Conservation (phyloP, 345 rosid genomes). For the Tarenaya hassleriana region DNA sequence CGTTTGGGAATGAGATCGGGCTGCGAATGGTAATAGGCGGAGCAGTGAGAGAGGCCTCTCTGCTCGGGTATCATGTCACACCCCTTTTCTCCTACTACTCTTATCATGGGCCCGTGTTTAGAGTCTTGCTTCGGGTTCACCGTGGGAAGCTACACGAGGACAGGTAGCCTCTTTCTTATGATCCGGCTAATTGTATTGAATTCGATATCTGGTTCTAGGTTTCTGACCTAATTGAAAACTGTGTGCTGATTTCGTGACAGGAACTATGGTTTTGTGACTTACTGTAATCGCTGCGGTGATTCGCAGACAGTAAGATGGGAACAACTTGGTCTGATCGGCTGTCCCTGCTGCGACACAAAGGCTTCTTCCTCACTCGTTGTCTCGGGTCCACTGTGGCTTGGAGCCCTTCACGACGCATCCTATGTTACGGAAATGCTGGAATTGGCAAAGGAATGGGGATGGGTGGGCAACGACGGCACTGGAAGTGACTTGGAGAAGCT, state of each 20-base stretch:
- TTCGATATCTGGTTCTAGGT: slow-evolving; percentile 13
- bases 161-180: slow-evolving; percentile 35
- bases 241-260: slow-evolving; percentile 28
- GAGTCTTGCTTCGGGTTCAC: slow-evolving; percentile 58
- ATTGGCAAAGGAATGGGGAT: slow-evolving; percentile 67
- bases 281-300: slow-evolving; percentile 65
- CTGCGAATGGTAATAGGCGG: slow-evolving; percentile 85
- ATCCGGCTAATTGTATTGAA: neutral
- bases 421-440: slow-evolving; percentile 56
- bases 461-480: slow-evolving; percentile 47
- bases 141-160: slow-evolving; percentile 53
- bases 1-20: slow-evolving; percentile 90
- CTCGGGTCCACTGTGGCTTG: slow-evolving; percentile 82
- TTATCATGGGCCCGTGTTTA: slow-evolving; percentile 78
- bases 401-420: slow-evolving; percentile 66
- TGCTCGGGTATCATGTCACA: slow-evolving; percentile 62
- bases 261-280: slow-evolving; percentile 75
- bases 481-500: slow-evolving; percentile 65
- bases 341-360: slow-evolving; percentile 47
- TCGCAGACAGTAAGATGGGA: slow-evolving; percentile 55
- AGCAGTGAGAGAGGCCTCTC: slow-evolving; percentile 77
- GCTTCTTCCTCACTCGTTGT: slow-evolving; percentile 44
- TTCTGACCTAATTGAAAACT: slow-evolving; percentile 15
- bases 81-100: slow-evolving; percentile 85
- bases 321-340: slow-evolving; percentile 57